These are phyloP conservation scores for Alternaria gaisen DNA, from an alignment of 2,329 filamentous ascomycete species.

Conservation along the genomic window DNA sequence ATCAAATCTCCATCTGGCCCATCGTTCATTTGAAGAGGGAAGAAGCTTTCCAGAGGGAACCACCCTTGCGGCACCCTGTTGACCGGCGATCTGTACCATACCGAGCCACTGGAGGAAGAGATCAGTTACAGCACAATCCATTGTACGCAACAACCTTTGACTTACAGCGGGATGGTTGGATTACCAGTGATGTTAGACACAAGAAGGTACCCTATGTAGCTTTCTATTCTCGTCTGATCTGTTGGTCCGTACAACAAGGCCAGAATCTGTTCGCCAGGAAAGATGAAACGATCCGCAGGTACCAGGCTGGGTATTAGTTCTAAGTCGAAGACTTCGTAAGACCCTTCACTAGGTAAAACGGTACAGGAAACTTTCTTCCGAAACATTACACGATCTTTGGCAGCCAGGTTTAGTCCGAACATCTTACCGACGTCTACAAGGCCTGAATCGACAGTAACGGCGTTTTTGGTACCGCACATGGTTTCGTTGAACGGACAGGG, in stretches of 20 bases:
- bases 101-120: not conserved
- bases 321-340: not conserved
- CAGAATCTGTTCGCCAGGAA: not conserved
- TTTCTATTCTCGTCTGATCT: not conserved
- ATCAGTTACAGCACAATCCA: not conserved
- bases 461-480: conserved; percentile 10
- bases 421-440: conserved; percentile 7
- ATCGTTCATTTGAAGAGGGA: not conserved
- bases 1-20: not conserved
- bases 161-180: not conserved
- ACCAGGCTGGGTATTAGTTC: not conserved
- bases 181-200: not conserved
- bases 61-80: not conserved
- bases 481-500: conserved; percentile 16
- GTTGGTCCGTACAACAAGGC: not conserved
- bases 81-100: not conserved
- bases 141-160: not conserved
- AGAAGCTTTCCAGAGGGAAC: not conserved
- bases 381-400: not conserved
- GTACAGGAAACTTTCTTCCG: not conserved
- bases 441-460: conserved; percentile 14
- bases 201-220: not conserved
- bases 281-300: not conserved
- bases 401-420: not conserved
- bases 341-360: not conserved